Evolutionary conservation across 345 rosid species (phyloP), one percentile per base, ranked within the genome.

Genomic region (Gynandropsis gynandra): DNA sequence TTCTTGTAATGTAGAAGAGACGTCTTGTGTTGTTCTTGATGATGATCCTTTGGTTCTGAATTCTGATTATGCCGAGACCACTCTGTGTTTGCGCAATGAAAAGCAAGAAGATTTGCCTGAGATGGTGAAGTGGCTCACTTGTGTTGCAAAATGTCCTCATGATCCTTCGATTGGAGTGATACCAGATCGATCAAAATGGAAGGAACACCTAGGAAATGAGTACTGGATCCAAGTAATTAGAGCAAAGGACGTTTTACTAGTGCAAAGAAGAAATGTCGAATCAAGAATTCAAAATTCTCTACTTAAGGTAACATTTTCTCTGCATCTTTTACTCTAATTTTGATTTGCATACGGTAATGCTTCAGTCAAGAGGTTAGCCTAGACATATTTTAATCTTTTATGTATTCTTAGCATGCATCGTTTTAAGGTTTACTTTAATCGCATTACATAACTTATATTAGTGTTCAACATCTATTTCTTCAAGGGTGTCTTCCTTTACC

Each of bases 91-190:
- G n/a, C 67, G 57, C 13, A 74, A 76, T 63, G 74, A 79, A 56
- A 79, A 79, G 53, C 63, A 70, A 50, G 67, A 57, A 46, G 62
- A 68, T 48, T 57, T 82, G 20, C 55, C 56, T 12, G 70, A 52
- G 36, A 74, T 88, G 83, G 56, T 88, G 48, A 66, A 66, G 49
- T 88, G 95, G 97, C 59, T 88, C 16, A 61, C 49, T 57, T 73
- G 42, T 52, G 70, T 73, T 47, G 89, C 95, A 34, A 76, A 19
- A 50, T 63, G 61, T 59, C 81, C 80, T 47, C 46, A 46, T 18
- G 71, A 74, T 80, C 74, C 74, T 56, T 62, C 74, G 11, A 34
- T 73, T 63, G 75, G 74, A 19, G 57, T 16, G 42, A 64, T 73
- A 53, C 79, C 75, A 10, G 68, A 66, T 13, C 62, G 49, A 9